phyloP scores from a whole-genome alignment of 2,329 filamentous ascomycete genomes.

The Paracoccidioides lutzii region DNA sequence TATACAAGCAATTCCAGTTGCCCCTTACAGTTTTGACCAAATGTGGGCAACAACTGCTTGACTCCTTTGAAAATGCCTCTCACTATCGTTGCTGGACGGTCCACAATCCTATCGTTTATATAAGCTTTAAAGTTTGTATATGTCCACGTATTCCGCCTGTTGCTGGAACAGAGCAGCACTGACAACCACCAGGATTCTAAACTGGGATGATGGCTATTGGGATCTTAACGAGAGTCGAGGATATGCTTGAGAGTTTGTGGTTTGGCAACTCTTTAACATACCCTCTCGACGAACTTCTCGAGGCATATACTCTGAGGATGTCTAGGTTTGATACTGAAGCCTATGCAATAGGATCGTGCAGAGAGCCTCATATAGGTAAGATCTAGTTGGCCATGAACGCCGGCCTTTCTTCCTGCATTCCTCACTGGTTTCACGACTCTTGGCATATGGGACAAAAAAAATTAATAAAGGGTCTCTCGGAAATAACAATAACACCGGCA shows the following conservation, averaged over 20 bases:
- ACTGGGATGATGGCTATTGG: constrained; percentile 42
- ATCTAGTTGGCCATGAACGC: neutral
- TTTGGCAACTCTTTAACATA: constrained; percentile 48
- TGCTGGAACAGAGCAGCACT: neutral
- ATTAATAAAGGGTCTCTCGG: constrained; percentile 3
- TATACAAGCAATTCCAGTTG: constrained; percentile 26
- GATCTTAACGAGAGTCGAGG: constrained; percentile 45
- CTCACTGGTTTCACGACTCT: neutral
- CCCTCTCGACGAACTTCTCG: constrained; percentile 40
- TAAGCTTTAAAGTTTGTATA: constrained; percentile 40
- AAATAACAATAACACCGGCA: constrained; percentile 11
- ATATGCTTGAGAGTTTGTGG: constrained; percentile 47
- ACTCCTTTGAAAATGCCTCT: constrained; percentile 26
- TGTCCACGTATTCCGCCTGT: neutral
- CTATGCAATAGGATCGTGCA: neutral
- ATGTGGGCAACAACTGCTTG: constrained; percentile 28
- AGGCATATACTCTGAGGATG: neutral
- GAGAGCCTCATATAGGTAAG: neutral
- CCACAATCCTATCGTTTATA: constrained; percentile 32
- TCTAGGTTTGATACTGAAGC: neutral
- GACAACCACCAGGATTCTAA: constrained; percentile 35
- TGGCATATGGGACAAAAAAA: neutral
- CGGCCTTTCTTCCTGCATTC: neutral
- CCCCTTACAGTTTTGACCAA: constrained; percentile 34
- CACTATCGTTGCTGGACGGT: constrained; percentile 29